phyloP scores from a whole-genome alignment of 208 protist genomes.

The Leishmania major region DNA sequence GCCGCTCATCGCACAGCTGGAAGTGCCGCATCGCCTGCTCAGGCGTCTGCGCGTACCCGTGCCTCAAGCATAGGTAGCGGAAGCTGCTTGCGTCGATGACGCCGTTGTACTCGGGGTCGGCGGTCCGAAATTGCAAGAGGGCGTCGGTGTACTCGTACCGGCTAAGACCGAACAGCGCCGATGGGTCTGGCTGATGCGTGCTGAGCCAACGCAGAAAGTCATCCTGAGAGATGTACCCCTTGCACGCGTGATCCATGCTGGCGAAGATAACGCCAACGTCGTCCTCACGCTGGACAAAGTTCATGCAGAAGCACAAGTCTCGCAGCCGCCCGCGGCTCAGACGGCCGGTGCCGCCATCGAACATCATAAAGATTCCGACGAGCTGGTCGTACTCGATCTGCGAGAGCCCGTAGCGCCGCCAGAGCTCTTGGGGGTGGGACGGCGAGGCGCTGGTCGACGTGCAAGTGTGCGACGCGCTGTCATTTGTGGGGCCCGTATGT shows the following conservation, averaged over 20 bases:
- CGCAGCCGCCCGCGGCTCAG: slow-evolving; percentile 56
- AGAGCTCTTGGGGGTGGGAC: slow-evolving; percentile 24
- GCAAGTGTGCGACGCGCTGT: slow-evolving; percentile 10
- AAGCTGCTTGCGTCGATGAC: slow-evolving; percentile 62
- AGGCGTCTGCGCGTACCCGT: slow-evolving; percentile 33
- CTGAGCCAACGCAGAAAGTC: slow-evolving; percentile 79
- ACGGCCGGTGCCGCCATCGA: slow-evolving; percentile 74
- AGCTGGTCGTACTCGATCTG: slow-evolving; percentile 87
- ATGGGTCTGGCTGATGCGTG: slow-evolving; percentile 70
- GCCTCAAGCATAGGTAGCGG: slow-evolving; percentile 34
- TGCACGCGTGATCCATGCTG: slow-evolving; percentile 62
- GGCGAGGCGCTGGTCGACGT: slow-evolving; percentile 12
- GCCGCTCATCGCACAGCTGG: slow-evolving; percentile 29
- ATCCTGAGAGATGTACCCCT: slow-evolving; percentile 46
- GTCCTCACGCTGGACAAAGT: slow-evolving; percentile 66
- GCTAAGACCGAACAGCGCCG: slow-evolving; percentile 68
- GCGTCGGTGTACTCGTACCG: slow-evolving; percentile 82
- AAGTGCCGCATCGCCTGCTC: slow-evolving; percentile 42
- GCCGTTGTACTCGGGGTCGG: slow-evolving; percentile 73
- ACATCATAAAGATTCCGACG: slow-evolving; percentile 79
- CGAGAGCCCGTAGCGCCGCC: slow-evolving; percentile 55
- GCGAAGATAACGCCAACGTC: slow-evolving; percentile 71
- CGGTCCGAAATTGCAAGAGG: slow-evolving; percentile 84
- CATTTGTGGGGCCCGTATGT: too few species aligned
- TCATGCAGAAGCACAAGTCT: slow-evolving; percentile 73